A percentile compares a stretch with the other conserved stretches of the same genome.
Evolutionary conservation across 1,284 basidiomycete species (phyloP).

Genomic region (Leccinum fuscescens): DNA sequence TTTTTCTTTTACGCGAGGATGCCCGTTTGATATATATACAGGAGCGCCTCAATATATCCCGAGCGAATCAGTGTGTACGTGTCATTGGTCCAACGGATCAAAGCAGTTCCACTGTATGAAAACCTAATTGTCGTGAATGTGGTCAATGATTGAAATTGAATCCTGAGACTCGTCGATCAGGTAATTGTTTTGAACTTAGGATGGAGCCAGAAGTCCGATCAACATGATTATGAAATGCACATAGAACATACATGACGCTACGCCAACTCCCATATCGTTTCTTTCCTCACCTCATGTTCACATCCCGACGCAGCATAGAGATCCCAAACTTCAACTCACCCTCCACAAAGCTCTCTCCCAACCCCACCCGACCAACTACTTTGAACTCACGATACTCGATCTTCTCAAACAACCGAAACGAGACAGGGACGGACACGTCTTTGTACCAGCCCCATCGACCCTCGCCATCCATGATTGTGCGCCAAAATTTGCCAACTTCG

Average conservation of each 20-base stretch:
- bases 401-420: conserved; percentile 33
- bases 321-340: conserved; percentile 21
- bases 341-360: conserved; percentile 15
- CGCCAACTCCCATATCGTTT: not conserved
- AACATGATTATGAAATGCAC: not conserved
- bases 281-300: conserved; percentile 20
- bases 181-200: not conserved
- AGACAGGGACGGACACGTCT: conserved; percentile 33
- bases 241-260: not conserved
- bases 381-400: conserved; percentile 32
- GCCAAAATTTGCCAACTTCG: conserved; percentile 25
- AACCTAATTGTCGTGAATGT: too few relatives aligned
- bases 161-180: not conserved
- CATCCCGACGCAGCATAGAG: conserved; percentile 19
- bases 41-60: too few relatives aligned
- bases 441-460: conserved; percentile 31
- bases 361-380: conserved; percentile 20
- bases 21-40: not conserved
- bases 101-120: not conserved
- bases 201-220: not conserved
- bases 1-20: too few relatives aligned
- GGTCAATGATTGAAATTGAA: too few relatives aligned
- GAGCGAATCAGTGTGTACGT: too few relatives aligned
- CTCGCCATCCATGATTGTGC: conserved; percentile 10
- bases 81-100: not conserved